Evolutionary conservation across 768 basidiomycete species (phyloP).

Genomic region (Sutorius australiensis): DNA sequence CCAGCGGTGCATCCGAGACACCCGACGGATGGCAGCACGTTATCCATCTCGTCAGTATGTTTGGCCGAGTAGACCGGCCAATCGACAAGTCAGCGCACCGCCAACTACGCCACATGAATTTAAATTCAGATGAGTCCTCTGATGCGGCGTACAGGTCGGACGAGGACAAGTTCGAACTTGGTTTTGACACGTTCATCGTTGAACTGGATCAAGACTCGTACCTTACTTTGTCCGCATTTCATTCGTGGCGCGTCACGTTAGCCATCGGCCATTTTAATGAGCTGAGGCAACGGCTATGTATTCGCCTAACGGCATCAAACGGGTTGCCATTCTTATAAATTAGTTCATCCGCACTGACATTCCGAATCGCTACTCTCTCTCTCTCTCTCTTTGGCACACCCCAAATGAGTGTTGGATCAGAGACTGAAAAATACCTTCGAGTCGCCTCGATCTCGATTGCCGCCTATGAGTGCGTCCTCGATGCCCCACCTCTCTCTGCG

Average conservation of each 20-base stretch:
- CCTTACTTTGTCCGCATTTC: background rate
- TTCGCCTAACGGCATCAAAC: slow-evolving; percentile 19
- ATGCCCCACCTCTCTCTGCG: background rate
- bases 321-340: slow-evolving; percentile 21
- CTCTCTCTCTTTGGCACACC: background rate
- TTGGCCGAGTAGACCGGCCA: background rate
- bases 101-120: background rate
- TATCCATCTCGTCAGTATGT: background rate
- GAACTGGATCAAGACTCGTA: background rate
- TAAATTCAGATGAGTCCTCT: background rate
- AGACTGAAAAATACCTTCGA: slow-evolving; percentile 32
- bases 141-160: background rate
- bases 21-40: background rate
- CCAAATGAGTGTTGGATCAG: slow-evolving; percentile 18
- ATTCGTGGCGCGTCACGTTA: background rate
- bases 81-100: background rate
- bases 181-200: too few species aligned
- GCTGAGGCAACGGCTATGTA: background rate
- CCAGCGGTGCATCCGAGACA: background rate
- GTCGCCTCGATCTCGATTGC: slow-evolving; percentile 36
- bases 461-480: slow-evolving; percentile 34
- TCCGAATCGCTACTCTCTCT: background rate
- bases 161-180: too few species aligned
- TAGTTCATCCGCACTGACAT: background rate
- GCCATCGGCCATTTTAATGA: background rate